These are phyloP conservation scores for Cercophora newfieldiana DNA, from an alignment of 495 filamentous ascomycete genomes.

Conservation along the genomic window DNA sequence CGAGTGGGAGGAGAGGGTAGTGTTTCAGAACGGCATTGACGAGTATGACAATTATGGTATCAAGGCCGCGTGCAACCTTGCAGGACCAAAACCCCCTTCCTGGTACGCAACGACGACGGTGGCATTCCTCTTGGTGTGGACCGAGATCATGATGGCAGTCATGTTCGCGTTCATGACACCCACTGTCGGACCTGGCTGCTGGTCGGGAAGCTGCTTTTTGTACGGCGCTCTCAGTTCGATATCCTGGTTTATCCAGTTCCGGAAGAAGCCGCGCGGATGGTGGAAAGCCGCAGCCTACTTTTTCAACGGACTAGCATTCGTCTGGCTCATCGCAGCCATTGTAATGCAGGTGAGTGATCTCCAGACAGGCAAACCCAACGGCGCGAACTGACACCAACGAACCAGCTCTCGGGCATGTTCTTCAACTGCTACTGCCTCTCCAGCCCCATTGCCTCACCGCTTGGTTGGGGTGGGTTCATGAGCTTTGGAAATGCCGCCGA, in stretches of 20 bases:
- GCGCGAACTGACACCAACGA: background rate
- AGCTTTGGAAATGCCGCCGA: background rate
- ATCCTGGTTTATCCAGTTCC: constrained; percentile 7
- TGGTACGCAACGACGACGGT: background rate
- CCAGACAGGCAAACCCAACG: background rate
- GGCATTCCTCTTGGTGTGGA: background rate
- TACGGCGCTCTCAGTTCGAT: constrained; percentile 1
- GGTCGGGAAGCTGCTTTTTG: constrained; percentile 5
- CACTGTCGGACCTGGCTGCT: constrained; percentile 14
- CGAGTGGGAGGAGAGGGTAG: background rate
- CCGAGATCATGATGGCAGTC: constrained; percentile 14
- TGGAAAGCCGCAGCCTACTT: background rate
- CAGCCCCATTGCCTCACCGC: background rate
- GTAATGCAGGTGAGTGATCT: constrained; percentile 6
- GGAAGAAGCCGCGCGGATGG: background rate
- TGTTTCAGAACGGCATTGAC: background rate
- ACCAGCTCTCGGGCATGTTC: background rate
- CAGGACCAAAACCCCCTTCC: background rate
- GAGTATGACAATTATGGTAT: background rate
- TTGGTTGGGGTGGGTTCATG: background rate
- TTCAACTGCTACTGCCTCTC: constrained; percentile 1
- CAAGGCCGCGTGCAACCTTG: background rate
- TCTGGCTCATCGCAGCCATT: constrained; percentile 4
- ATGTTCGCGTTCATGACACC: constrained; percentile 15
- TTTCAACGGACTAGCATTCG: constrained; percentile 7